Conservation (phyloP, 176 grass and related monocot genomes). For the Hyparrhenia diplandra region DNA sequence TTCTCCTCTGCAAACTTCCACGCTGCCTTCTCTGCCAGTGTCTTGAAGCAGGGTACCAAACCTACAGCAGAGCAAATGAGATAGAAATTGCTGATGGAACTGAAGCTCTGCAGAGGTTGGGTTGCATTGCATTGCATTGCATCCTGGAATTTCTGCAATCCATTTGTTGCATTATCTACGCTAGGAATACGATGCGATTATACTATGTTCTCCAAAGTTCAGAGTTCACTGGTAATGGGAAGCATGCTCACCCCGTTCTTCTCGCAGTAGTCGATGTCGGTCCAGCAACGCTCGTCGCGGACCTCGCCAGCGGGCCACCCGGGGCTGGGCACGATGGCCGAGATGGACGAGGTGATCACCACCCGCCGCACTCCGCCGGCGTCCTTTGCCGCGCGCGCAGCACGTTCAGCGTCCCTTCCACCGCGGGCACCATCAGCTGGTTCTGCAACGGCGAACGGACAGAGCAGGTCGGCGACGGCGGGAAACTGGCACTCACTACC, state of each 20-base stretch:
- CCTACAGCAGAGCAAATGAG: no score
- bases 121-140: not conserved
- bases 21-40: slow-evolving; percentile 82
- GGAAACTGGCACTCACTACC: no score
- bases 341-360: slow-evolving; percentile 72
- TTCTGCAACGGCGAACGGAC: slow-evolving; percentile 21
- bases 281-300: slow-evolving; percentile 78
- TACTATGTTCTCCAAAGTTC: no score
- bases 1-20: slow-evolving; percentile 95
- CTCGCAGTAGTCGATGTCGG: slow-evolving; percentile 72
- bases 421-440: slow-evolving; percentile 71
- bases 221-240: no score
- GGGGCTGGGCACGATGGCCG: slow-evolving; percentile 56
- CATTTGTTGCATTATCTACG: no score
- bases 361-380: slow-evolving; percentile 53
- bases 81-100: not conserved
- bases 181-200: no score
- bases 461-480: not conserved
- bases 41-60: slow-evolving; percentile 91
- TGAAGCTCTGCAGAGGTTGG: not conserved
- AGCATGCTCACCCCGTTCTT: slow-evolving; percentile 46
- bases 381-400: slow-evolving; percentile 65
- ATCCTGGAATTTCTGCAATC: no score
- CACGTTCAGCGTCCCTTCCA: slow-evolving; percentile 76
- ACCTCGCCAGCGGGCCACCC: slow-evolving; percentile 62